Conservation (phyloP, 441 rosid species). For the Viola pubescens region DNA sequence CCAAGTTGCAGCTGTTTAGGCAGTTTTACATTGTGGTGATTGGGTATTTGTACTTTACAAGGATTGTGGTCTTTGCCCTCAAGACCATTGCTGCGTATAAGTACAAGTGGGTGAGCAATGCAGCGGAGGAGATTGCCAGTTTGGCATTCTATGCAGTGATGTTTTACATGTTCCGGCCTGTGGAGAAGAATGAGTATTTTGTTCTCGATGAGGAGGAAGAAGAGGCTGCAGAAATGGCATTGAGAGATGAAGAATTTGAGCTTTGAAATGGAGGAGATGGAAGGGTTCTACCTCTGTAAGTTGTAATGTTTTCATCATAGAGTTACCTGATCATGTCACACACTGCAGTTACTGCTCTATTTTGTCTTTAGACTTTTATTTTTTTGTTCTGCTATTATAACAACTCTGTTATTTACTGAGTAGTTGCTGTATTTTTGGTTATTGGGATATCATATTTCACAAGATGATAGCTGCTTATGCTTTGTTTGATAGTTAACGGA, state of each 20-base stretch:
- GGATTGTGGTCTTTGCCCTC: conserved; percentile 90
- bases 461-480: conserved; percentile 13
- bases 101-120: conserved; percentile 89
- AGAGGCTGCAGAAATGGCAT: conserved; percentile 82
- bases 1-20: conserved; percentile 73
- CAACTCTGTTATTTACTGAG: conserved; percentile 12
- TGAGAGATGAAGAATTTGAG: conserved; percentile 83
- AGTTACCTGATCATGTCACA: conserved; percentile 17
- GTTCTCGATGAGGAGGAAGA: conserved; percentile 87
- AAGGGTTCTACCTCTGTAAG: not conserved
- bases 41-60: conserved; percentile 76
- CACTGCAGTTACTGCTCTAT: conserved; percentile 7
- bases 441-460: conserved; percentile 8
- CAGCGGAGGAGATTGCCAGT: conserved; percentile 83
- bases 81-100: conserved; percentile 85
- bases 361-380: not conserved
- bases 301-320: conserved; percentile 4
- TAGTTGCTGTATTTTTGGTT: conserved; percentile 13
- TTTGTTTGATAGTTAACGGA: not conserved
- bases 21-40: conserved; percentile 88
- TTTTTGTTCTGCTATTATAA: conserved; percentile 15
- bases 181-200: conserved; percentile 81
- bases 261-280: conserved; percentile 37
- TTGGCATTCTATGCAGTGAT: conserved; percentile 59
- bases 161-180: conserved; percentile 93